These are phyloP conservation scores for Aspergillus versicolor DNA, from an alignment of 2,329 filamentous ascomycete genomes.

Conservation along the genomic window DNA sequence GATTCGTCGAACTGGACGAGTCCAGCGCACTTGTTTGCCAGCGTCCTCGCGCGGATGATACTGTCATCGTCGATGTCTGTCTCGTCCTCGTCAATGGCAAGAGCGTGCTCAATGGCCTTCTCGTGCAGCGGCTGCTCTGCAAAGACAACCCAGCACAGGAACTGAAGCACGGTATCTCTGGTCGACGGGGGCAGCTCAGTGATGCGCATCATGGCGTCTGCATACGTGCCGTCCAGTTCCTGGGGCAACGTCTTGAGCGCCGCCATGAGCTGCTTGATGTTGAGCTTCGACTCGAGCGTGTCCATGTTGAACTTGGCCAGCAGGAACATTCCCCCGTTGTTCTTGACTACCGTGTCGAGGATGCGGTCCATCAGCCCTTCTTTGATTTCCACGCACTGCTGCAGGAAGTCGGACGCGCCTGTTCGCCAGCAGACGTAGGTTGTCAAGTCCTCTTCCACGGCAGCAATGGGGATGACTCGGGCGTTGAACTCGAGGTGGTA, in stretches of 20 bases:
- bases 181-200: background rate
- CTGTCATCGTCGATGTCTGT: conserved; percentile 8
- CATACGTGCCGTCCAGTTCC: conserved; percentile 10
- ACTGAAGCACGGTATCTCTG: background rate
- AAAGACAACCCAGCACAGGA: conserved; percentile 11
- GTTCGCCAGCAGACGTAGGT: conserved; percentile 10
- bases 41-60: conserved; percentile 4
- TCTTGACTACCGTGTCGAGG: background rate
- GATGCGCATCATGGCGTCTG: conserved; percentile 8
- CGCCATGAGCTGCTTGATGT: background rate
- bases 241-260: conserved; percentile 5
- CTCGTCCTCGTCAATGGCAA: background rate
- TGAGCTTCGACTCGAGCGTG: conserved; percentile 9
- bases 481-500: background rate
- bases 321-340: conserved; percentile 10
- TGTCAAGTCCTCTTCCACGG: conserved; percentile 3
- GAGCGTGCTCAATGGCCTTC: conserved; percentile 9
- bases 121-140: conserved; percentile 4
- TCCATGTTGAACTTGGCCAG: conserved; percentile 14
- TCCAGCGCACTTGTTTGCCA: conserved; percentile 9
- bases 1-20: conserved; percentile 8
- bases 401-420: conserved; percentile 1
- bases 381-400: conserved; percentile 4
- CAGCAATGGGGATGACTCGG: background rate
- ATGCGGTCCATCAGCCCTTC: conserved; percentile 4